These are phyloP conservation scores for Penicillium sp. DNA, from an alignment of 2,329 filamentous ascomycete species.

Conservation along the genomic window DNA sequence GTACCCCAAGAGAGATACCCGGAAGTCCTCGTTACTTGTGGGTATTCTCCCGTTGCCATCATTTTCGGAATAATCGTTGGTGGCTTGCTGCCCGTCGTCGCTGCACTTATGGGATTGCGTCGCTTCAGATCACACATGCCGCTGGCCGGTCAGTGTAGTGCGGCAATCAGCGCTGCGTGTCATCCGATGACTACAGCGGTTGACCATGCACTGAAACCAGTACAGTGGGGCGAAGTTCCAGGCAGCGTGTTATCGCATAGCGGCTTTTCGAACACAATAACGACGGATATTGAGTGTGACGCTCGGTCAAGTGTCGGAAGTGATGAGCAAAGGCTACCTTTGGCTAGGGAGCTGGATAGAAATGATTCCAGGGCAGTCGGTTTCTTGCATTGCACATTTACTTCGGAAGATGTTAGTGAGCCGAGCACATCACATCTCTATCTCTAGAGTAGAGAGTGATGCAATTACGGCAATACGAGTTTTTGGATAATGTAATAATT, in stretches of 20 bases:
- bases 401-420: not conserved
- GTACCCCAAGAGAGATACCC: not conserved
- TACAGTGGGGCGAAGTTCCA: not conserved
- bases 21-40: not conserved
- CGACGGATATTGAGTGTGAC: not conserved
- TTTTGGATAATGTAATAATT: not conserved
- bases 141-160: not conserved
- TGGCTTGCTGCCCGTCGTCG: not conserved
- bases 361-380: not conserved
- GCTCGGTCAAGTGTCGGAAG: not conserved
- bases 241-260: not conserved
- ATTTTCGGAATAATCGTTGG: not conserved
- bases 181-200: not conserved
- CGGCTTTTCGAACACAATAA: not conserved
- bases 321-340: not conserved
- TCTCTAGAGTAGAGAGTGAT: not conserved
- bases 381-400: not conserved
- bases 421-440: not conserved
- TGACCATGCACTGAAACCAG: not conserved
- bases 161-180: not conserved
- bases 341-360: not conserved
- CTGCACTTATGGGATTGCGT: not conserved
- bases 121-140: not conserved
- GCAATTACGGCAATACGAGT: not conserved
- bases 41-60: not conserved